A percentile compares a stretch with the other conserved stretches of the same genome.
Conservation (phyloP, 202 grass and related monocot species). For the Carex arenaria region DNA sequence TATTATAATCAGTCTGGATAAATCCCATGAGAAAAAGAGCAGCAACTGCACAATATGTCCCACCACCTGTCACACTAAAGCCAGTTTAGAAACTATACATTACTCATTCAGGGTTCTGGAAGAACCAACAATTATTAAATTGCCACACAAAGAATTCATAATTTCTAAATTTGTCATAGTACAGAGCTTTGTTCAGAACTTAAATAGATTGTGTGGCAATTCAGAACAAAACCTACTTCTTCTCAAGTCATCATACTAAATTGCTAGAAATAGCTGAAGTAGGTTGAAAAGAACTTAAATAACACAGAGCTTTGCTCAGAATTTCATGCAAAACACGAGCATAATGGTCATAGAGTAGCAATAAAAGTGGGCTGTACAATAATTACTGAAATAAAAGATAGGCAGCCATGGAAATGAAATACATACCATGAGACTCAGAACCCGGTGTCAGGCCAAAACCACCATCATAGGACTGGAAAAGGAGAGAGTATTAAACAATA, state of each 20-base stretch:
- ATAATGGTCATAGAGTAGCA: neutral
- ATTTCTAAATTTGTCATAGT: neutral
- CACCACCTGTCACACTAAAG: conserved; percentile 92
- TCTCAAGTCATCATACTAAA: neutral
- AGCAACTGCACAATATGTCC: conserved; percentile 82
- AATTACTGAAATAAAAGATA: neutral
- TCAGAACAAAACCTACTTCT: too few species aligned
- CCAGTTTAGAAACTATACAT: conserved; percentile 24
- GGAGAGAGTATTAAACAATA: conserved; percentile 30
- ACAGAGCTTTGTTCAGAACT: neutral
- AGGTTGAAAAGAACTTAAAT: neutral
- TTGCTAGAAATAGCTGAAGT: neutral
- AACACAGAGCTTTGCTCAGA: neutral
- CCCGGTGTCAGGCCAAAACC: conserved; percentile 88
- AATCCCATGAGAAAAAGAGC: conserved; percentile 85
- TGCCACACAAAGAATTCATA: neutral
- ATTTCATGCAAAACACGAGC: neutral
- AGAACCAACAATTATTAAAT: neutral
- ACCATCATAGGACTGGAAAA: conserved; percentile 90
- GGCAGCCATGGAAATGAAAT: neutral
- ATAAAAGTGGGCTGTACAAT: neutral
- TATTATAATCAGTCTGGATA: conserved; percentile 45
- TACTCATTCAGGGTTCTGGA: neutral
- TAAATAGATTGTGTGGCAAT: neutral
- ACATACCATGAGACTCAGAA: conserved; percentile 93